phyloP scores from a whole-genome alignment of 2,329 filamentous ascomycete species.

The Nakataea oryzae region DNA sequence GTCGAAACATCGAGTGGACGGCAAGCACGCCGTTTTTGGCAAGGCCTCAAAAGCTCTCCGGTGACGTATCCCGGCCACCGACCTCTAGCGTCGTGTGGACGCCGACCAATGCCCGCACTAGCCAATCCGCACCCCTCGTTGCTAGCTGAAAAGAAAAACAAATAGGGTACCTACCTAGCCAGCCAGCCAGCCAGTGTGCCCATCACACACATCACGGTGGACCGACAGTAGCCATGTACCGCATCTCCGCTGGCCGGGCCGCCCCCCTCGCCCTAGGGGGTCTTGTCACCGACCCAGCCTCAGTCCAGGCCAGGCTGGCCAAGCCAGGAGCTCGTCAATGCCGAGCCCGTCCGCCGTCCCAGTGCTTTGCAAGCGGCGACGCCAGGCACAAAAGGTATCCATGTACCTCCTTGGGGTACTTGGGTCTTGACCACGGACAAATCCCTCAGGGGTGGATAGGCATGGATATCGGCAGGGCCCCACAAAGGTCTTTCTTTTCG shows the following conservation, averaged over 20 bases:
- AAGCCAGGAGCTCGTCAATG: neutral
- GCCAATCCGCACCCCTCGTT: neutral
- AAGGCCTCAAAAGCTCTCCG: slow-evolving; percentile 7
- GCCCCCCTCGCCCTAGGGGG: neutral
- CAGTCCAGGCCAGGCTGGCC: neutral
- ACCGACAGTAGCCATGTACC: neutral
- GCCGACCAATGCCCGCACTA: neutral
- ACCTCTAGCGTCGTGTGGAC: neutral
- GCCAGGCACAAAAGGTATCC: neutral
- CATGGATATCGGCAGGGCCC: neutral
- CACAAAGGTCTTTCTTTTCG: neutral
- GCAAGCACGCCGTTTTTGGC: slow-evolving; percentile 13
- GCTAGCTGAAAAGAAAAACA: neutral
- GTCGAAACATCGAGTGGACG: slow-evolving; percentile 24
- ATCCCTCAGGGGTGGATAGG: neutral
- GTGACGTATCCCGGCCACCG: slow-evolving; percentile 2
- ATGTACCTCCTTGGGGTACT: no score
- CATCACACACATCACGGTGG: neutral
- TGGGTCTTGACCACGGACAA: neutral
- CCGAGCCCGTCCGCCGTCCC: neutral
- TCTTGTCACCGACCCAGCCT: no score
- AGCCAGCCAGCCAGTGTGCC: neutral
- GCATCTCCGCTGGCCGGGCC: neutral
- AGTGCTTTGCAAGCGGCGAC: neutral
- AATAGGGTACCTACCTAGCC: no score